Evolutionary conservation across 306 rosid species (phyloP), one percentile per base, ranked within the genome.

Genomic region (Macrotyloma uniflorum): DNA sequence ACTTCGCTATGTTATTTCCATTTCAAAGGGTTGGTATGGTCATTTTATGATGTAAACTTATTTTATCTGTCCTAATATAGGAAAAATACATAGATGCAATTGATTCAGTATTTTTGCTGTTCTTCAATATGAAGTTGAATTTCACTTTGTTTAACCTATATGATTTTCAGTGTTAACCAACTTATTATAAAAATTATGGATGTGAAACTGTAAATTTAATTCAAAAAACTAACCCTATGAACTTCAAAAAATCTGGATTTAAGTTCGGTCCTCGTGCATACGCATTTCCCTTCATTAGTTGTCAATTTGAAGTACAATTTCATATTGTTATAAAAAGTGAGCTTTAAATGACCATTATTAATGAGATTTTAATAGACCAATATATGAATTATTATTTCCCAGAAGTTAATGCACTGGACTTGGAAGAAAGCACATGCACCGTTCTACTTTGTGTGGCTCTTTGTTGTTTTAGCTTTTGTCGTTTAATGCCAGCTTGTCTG

Each of bases 361-460:
- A 76, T 81, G 80, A 65, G 78, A 42, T 77, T 78, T 51, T 66
- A 77, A 70, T 77, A 84, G 53, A 22, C 61, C 20, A 75, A 61
- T 53, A 35, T 45, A 10, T 58, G 23, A 30, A 13, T 38, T 38
- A 22, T 67, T 67, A 81, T 47, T 79, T 84, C 69, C 50, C 13
- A 70, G 69, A 65, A 87, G 72, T 77, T 76, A 83, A 72, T 70
- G 87, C 78, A 80, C 71, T 59, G 57, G 75, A 67, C 78, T 40
- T 70, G 67, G 79, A 83, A 77, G 83, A 70, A 81, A 89, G 85
- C 93, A 94, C 96, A 90, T 90, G 98, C 88, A 82, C 67, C 43
- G 86, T 68, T 80, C 83, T 68, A 81, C 72, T 57, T 22, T 26
- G 26, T 78, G 58, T 61, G 80, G 74, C 84, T 80, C 88, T 54